Conservation (phyloP, 352 stramenopile species). For the Globisporangium irregulare region DNA sequence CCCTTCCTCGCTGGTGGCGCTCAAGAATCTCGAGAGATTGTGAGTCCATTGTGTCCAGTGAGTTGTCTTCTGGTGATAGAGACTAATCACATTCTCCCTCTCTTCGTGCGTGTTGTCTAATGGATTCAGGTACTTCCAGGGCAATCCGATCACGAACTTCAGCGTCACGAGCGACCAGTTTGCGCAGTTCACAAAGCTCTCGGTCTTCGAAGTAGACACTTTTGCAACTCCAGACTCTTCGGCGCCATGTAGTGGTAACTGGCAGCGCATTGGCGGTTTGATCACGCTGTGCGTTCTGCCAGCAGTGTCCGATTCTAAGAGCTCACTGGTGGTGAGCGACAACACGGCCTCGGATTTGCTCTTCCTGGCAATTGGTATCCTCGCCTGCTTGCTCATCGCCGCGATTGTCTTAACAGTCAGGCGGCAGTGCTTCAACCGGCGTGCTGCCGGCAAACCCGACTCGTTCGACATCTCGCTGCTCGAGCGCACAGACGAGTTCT, state of each 20-base stretch:
- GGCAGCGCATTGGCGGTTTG: not conserved
- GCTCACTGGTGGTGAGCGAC: not conserved
- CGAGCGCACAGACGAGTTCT: conserved; percentile 7
- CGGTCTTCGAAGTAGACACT: conserved; percentile 8
- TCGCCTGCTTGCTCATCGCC: not conserved
- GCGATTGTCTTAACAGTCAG: not conserved
- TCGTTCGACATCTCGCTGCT: conserved; percentile 10
- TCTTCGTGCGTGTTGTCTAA: not conserved
- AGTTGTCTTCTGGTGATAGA: not conserved
- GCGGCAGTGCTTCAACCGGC: not conserved
- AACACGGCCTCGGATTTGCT: not conserved
- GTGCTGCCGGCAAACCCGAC: not conserved
- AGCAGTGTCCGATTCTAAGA: not conserved
- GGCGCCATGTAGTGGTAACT: not conserved
- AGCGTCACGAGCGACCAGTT: conserved; percentile 17
- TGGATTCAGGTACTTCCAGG: not conserved
- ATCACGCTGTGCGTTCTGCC: conserved; percentile 1
- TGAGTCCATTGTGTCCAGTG: not conserved
- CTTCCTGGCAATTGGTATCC: conserved; percentile 1
- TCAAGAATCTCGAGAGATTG: not conserved
- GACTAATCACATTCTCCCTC: not conserved
- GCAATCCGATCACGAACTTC: conserved; percentile 18
- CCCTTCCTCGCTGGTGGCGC: not conserved
- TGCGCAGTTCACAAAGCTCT: conserved; percentile 8
- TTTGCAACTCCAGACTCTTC: not conserved